phyloP scores from a whole-genome alignment of 805 yeast species.

The Wickerhamiella cacticola region DNA sequence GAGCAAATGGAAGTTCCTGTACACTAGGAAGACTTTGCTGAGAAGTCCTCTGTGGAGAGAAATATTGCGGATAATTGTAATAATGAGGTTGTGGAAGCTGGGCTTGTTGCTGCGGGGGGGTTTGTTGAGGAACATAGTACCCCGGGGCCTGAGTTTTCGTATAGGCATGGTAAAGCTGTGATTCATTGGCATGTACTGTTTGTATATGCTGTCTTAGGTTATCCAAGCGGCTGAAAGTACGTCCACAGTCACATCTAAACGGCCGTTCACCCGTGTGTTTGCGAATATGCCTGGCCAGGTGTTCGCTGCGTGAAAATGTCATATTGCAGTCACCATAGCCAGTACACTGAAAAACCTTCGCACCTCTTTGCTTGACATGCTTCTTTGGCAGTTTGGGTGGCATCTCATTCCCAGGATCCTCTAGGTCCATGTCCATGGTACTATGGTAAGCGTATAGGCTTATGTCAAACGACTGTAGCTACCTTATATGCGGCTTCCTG shows the following conservation, averaged over 20 bases:
- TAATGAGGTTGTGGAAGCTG: conserved; percentile 10
- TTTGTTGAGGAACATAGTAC: conserved; percentile 11
- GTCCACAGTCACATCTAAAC: conserved; percentile 67
- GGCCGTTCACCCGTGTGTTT: conserved; percentile 95
- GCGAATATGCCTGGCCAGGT: conserved; percentile 79
- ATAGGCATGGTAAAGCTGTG: conserved; percentile 22
- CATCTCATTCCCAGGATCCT: conserved; percentile 4
- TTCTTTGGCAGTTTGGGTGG: conserved; percentile 12
- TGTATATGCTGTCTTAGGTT: conserved; percentile 85
- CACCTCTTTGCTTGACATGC: conserved; percentile 20
- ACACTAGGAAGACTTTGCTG: conserved; percentile 16
- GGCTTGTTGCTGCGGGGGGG: conserved; percentile 11
- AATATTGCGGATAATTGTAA: neutral
- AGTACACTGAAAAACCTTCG: conserved; percentile 61
- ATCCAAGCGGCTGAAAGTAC: conserved; percentile 72
- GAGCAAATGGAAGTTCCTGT: neutral
- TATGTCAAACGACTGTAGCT: neutral
- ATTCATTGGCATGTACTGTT: conserved; percentile 57
- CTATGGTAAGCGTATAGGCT: neutral
- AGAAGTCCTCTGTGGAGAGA: conserved; percentile 10
- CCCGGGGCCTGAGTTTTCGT: conserved; percentile 6
- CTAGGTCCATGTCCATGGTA: conserved; percentile 10
- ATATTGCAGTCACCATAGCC: conserved; percentile 79
- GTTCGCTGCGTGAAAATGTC: conserved; percentile 87
- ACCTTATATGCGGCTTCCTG: neutral